A percentile compares a stretch with the other conserved stretches of the same genome.
Conservation (phyloP, 1,284 basidiomycete genomes). For the Psilocybe mexicana region DNA sequence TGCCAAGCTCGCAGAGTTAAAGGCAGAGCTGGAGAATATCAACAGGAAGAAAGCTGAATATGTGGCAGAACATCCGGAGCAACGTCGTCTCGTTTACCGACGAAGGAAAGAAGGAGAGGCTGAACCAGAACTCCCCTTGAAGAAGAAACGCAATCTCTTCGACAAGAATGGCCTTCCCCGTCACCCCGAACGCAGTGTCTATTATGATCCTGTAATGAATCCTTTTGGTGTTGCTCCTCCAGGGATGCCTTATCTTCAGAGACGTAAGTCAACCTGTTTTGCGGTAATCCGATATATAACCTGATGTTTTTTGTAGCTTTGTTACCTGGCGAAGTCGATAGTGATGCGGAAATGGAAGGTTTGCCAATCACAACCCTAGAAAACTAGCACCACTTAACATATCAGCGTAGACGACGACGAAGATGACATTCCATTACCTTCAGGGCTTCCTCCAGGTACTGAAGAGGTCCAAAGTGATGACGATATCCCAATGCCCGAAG, state of each 20-base stretch:
- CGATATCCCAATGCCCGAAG: constrained; percentile 86
- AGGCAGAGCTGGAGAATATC: constrained; percentile 77
- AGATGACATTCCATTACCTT: constrained; percentile 70
- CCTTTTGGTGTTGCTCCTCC: constrained; percentile 95
- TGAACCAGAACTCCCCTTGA: constrained; percentile 45
- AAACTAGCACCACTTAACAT: background rate
- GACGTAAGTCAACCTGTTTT: constrained; percentile 54
- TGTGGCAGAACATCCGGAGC: constrained; percentile 88
- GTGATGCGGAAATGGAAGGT: constrained; percentile 56
- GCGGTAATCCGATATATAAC: constrained; percentile 2
- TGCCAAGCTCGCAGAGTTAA: constrained; percentile 62
- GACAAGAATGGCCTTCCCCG: constrained; percentile 80
- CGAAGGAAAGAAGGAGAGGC: constrained; percentile 46
- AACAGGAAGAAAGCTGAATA: constrained; percentile 88
- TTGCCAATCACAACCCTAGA: constrained; percentile 2
- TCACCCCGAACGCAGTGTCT: constrained; percentile 87
- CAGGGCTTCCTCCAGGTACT: constrained; percentile 68
- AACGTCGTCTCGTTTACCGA: constrained; percentile 75
- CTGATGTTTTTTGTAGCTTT: constrained; percentile 43
- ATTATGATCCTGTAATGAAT: constrained; percentile 93
- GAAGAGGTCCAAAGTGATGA: constrained; percentile 64
- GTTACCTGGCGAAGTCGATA: constrained; percentile 61
- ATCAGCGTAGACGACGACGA: constrained; percentile 35
- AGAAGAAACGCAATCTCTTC: constrained; percentile 67
- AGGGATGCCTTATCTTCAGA: constrained; percentile 91